Base-by-base conservation (phyloP, 768 basidiomycete species). In the Cystofilobasidium bisporidii region DNA sequence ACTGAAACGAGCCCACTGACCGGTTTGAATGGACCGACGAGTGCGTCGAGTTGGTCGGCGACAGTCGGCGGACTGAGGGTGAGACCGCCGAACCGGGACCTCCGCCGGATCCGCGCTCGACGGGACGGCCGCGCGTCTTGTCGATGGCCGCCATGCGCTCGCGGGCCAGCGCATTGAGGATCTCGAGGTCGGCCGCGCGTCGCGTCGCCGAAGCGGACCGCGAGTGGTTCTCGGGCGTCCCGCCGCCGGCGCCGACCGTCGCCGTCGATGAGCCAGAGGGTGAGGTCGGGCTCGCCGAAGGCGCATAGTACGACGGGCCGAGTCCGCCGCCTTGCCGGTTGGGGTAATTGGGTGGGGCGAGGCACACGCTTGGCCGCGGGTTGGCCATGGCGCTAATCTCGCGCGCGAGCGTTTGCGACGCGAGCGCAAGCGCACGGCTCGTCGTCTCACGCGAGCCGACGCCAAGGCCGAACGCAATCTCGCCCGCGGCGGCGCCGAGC, bases 371-470 rank as follows among this genome's bases (percentile, higher is more conserved):
- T 5, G 68, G 72, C 22, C 69, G 63, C 12, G 72, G 61, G 55
- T 75, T 74, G 45, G 76, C 74, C 20, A 68, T 68, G 55, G 66
- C 61, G 66, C 66, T 68, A 61, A 94, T 84, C 78, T 93, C 88
- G 70, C 91, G 82, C 26, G 87, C 91, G 40, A 94, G 81, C 5
- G 83, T 81, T 75, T 94, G 88, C 9, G 88, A 88, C 1, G 87
- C 89, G 66, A 81, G 82, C 22, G 89, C 90, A 47, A 93, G 83
- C 8, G 60, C 61, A 14, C 61, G 61, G 41, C 48, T 61, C 28
- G 61, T 63, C 30, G 60, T 50, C 41, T 68, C 66, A 14, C 60
- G 24, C 30, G 38, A 48, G 28, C 57, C 65, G 48, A 63, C 36
- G 47, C 47, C 43, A 30, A 59, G 56, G 12, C 64, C 64, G 43